Evolutionary conservation across 768 basidiomycete species (phyloP).

Genomic region (Trametes sanguinea): DNA sequence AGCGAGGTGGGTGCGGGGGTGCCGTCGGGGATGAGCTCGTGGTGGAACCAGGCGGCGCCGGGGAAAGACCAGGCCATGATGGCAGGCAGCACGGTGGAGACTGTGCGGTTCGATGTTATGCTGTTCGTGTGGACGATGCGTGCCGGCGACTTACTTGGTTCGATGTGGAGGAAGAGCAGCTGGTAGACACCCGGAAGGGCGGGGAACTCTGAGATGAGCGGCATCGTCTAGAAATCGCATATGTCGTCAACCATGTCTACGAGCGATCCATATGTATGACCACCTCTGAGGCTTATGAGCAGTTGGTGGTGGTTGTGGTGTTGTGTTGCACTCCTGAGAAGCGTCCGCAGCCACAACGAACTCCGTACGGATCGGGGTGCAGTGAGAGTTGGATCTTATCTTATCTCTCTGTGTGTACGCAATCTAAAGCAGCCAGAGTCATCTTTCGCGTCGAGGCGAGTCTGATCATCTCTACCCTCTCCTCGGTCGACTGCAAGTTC

Average conservation of each 20-base stretch:
- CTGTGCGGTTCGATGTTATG: slow-evolving; percentile 29
- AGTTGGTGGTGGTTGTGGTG: neutral
- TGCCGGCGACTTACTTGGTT: slow-evolving; percentile 48
- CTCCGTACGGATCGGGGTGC: neutral
- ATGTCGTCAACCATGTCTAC: too few species aligned
- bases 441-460: neutral
- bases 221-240: neutral
- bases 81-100: slow-evolving; percentile 52
- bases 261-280: too few species aligned
- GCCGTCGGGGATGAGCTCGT: slow-evolving; percentile 59
- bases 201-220: slow-evolving; percentile 43
- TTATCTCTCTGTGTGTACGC: neutral
- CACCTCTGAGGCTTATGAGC: neutral
- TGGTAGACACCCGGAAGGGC: slow-evolving; percentile 67
- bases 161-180: slow-evolving; percentile 62
- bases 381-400: neutral
- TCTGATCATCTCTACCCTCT: neutral
- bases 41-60: slow-evolving; percentile 67
- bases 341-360: neutral
- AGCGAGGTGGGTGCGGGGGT: slow-evolving; percentile 31
- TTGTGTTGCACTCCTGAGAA: neutral
- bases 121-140: neutral
- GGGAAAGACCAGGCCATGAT: slow-evolving; percentile 57
- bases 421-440: neutral
- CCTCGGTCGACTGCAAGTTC: neutral